A percentile compares a stretch with the other conserved stretches of the same genome.
Evolutionary conservation across 441 rosid genomes (phyloP).

Genomic region (Rhodomyrtus psidioides): DNA sequence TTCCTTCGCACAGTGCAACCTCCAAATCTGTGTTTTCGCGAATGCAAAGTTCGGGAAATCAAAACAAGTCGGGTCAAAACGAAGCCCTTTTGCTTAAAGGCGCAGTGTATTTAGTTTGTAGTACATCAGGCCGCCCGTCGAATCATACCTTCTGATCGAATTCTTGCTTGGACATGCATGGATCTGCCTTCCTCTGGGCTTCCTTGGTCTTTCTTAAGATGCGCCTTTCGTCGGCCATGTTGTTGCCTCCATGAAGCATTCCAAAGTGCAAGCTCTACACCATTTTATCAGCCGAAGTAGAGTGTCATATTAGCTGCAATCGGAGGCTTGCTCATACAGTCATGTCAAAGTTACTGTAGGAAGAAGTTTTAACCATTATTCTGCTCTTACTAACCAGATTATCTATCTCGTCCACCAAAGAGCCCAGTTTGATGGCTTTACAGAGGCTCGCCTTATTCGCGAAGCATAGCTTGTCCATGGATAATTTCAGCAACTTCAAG

Average conservation of each 20-base stretch:
- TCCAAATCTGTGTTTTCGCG: background rate
- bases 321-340: background rate
- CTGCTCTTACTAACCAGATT: background rate
- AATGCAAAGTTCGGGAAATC: background rate
- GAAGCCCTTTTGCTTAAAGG: background rate
- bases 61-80: background rate
- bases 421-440: background rate
- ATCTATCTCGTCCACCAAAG: background rate
- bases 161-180: background rate
- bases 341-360: background rate
- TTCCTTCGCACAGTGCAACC: rapidly evolving
- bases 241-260: constrained; percentile 2
- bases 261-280: background rate
- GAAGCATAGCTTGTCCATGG: background rate
- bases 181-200: background rate
- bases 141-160: background rate
- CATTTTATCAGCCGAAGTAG: background rate
- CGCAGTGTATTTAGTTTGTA: background rate
- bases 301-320: background rate
- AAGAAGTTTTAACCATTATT: background rate
- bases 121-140: background rate
- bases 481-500: background rate
- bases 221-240: background rate
- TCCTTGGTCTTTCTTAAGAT: background rate
- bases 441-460: background rate